These are phyloP conservation scores for Rhodamnia argentea DNA, from an alignment of 345 rosid genomes.

Conservation along the genomic window DNA sequence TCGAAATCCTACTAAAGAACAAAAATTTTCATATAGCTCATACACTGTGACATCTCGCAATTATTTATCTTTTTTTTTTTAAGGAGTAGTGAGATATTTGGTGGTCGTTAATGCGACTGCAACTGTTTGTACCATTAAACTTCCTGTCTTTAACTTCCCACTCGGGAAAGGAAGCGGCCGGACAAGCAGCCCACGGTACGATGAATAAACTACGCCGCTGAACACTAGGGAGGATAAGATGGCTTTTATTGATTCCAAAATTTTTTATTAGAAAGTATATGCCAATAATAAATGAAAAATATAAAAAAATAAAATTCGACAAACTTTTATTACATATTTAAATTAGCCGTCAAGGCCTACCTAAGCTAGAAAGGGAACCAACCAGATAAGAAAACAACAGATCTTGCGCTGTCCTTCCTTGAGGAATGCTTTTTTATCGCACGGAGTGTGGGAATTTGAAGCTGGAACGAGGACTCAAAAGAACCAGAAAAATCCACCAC, in stretches of 20 bases:
- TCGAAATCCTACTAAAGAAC: background rate
- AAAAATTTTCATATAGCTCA: background rate
- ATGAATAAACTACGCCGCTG: background rate
- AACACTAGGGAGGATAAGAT: background rate
- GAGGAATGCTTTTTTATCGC: background rate
- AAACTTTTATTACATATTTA: background rate
- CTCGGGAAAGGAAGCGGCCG: background rate
- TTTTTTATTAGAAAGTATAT: background rate
- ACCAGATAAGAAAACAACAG: background rate
- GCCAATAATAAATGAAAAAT: background rate
- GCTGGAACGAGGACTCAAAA: background rate
- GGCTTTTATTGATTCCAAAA: background rate
- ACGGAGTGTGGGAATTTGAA: background rate
- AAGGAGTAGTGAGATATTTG: background rate
- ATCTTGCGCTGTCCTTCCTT: background rate
- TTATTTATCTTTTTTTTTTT: background rate
- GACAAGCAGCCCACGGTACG: background rate
- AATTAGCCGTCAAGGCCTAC: background rate
- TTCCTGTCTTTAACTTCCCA: background rate
- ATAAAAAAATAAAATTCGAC: background rate
- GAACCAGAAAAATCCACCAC: slow-evolving; percentile 12
- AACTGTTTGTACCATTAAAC: background rate
- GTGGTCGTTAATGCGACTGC: background rate
- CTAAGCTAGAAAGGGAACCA: background rate
- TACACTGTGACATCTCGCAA: background rate